phyloP scores from a whole-genome alignment of 2,329 filamentous ascomycete species.

The Exophiala calicioides region DNA sequence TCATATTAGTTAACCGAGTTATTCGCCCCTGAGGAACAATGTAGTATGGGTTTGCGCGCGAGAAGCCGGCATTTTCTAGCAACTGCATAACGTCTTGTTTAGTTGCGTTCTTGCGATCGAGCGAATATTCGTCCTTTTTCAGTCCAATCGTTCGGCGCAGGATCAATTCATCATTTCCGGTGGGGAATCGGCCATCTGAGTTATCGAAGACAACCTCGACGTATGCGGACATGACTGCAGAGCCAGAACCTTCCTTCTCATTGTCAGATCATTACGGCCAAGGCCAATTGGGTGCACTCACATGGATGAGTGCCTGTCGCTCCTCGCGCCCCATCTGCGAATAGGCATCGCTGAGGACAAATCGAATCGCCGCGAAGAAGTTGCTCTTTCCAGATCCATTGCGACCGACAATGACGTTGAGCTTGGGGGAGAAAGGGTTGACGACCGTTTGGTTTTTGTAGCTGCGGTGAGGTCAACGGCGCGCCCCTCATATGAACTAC shows the following conservation, averaged over 20 bases:
- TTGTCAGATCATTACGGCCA: constrained; percentile 33
- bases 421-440: constrained; percentile 94
- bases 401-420: constrained; percentile 97
- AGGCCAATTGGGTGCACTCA: constrained; percentile 36
- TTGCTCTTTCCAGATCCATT: constrained; percentile 99
- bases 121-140: constrained; percentile 98
- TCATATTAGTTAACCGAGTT: constrained; percentile 97
- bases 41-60: constrained; percentile 96
- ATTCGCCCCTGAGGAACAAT: constrained; percentile 98
- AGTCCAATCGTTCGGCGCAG: constrained; percentile 91
- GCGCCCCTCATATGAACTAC: constrained; percentile 9
- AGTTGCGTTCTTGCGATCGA: constrained; percentile 94
- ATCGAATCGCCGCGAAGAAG: constrained; percentile 98
- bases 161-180: constrained; percentile 85
- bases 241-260: constrained; percentile 81
- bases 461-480: constrained; percentile 51
- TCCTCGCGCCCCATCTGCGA: constrained; percentile 94
- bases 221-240: constrained; percentile 98
- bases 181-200: constrained; percentile 90
- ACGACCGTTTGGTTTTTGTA: constrained; percentile 99
- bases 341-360: constrained; percentile 97
- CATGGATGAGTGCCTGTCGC: constrained; percentile 89
- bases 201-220: constrained; percentile 99
- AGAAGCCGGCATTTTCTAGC: constrained; percentile 93
- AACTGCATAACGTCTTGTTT: constrained; percentile 94